These are phyloP conservation scores for Nigrospora osmanthi DNA, from an alignment of 2,329 filamentous ascomycete genomes.

Conservation along the genomic window DNA sequence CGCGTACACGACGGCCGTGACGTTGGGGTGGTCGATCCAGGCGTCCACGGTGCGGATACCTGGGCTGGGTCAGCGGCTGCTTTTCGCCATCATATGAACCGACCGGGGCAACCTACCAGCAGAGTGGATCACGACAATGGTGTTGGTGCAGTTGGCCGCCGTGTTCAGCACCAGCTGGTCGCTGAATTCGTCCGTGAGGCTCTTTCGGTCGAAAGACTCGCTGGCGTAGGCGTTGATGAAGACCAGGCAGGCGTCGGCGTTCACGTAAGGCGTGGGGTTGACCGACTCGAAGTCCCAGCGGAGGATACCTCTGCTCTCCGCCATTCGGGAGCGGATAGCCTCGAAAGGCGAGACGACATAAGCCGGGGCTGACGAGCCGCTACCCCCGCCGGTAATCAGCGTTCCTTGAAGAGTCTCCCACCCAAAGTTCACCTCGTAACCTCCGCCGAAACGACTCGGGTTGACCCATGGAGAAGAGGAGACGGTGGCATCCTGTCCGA, in stretches of 20 bases:
- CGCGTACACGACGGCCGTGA: constrained; percentile 71
- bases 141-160: constrained; percentile 10
- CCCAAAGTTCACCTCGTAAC: constrained; percentile 6
- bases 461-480: constrained; percentile 25
- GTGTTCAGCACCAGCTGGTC: constrained; percentile 7
- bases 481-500: constrained; percentile 37
- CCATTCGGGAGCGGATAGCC: constrained; percentile 45
- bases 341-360: constrained; percentile 68
- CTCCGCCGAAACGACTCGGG: constrained; percentile 4
- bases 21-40: constrained; percentile 66
- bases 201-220: constrained; percentile 45
- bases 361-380: constrained; percentile 73
- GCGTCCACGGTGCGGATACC: constrained; percentile 62
- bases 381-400: constrained; percentile 78
- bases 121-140: constrained; percentile 65
- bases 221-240: constrained; percentile 77
- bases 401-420: constrained; percentile 50
- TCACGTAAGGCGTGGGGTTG: constrained; percentile 15
- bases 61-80: background rate
- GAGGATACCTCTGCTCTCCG: constrained; percentile 3
- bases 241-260: constrained; percentile 72
- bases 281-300: constrained; percentile 6
- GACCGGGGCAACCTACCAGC: constrained; percentile 1
- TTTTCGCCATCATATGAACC: background rate
- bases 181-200: constrained; percentile 6